Percentiles rank a stretch among this genome's conserved stretches.
phyloP scores from a whole-genome alignment of 169 alveolate species.

The Plasmodium adleri region DNA sequence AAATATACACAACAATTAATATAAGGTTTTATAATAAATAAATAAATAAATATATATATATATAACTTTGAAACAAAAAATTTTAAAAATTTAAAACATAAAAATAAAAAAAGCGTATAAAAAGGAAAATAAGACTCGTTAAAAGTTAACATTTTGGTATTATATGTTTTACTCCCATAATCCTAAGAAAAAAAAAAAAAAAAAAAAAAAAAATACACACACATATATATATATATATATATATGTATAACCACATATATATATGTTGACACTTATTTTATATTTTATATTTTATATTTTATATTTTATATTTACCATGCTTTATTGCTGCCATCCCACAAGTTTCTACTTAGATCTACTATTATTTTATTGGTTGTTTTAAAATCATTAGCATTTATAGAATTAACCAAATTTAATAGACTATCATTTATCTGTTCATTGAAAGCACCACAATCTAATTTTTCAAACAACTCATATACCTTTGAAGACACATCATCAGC shows the following conservation, averaged over 20 bases:
- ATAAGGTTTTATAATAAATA: no score
- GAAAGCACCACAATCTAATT: conserved; percentile 83
- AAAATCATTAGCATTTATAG: conserved; percentile 83
- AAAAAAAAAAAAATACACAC: neutral
- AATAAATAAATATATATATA: no score
- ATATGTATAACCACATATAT: no score
- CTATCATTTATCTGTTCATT: conserved; percentile 84
- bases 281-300: neutral
- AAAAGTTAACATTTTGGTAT: conserved; percentile 80
- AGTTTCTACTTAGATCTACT: conserved; percentile 84
- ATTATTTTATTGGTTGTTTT: conserved; percentile 85
- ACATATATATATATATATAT: no score
- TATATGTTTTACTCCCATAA: conserved; percentile 86
- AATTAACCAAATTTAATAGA: conserved; percentile 82
- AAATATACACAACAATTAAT: no score
- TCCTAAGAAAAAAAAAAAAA: conserved; percentile 69
- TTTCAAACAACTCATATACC: conserved; percentile 82
- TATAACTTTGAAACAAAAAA: no score
- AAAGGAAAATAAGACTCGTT: no score
- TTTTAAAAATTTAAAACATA: no score
- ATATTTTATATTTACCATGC: conserved; percentile 79
- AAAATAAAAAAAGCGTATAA: no score
- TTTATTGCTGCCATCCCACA: conserved; percentile 88
- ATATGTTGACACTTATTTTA: neutral
- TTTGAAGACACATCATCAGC: conserved; percentile 81